phyloP scores from a whole-genome alignment of 345 rosid genomes.

The Durio zibethinus region DNA sequence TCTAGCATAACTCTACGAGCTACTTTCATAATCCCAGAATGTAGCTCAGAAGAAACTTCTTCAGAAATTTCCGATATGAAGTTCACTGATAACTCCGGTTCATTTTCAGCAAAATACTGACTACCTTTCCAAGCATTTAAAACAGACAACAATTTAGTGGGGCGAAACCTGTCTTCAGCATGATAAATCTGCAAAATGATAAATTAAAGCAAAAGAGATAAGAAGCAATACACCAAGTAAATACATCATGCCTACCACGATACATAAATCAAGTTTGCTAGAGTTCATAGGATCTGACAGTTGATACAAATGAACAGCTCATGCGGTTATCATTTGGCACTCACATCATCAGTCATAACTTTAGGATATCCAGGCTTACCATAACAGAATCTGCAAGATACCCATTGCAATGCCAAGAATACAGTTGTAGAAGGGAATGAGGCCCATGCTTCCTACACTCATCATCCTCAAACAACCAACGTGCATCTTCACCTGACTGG shows the following conservation, averaged over 20 bases:
- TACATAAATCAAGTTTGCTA: background rate
- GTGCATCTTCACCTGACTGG: conserved; percentile 60
- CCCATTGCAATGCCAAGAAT: conserved; percentile 62
- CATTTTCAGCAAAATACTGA: conserved; percentile 29
- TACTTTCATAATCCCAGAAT: conserved; percentile 65
- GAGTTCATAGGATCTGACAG: background rate
- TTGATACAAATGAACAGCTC: background rate
- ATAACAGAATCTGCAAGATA: conserved; percentile 52
- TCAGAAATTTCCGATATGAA: conserved; percentile 60
- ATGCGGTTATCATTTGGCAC: background rate
- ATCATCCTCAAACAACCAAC: conserved; percentile 80
- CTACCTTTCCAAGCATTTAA: conserved; percentile 51
- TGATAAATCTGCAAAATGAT: conserved; percentile 61
- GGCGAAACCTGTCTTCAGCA: conserved; percentile 48
- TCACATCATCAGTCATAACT: background rate
- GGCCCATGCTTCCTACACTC: conserved; percentile 78
- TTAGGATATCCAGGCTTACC: conserved; percentile 39
- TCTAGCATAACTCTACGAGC: conserved; percentile 83
- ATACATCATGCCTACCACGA: background rate
- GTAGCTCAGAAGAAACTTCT: conserved; percentile 74
- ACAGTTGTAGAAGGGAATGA: conserved; percentile 60
- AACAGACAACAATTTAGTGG: conserved; percentile 49
- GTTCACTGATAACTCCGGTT: conserved; percentile 28
- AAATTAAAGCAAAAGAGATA: conserved; percentile 14
- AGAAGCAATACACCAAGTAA: background rate